These are phyloP conservation scores for Plasmodium adleri DNA, from an alignment of 169 alveolate species.

Conservation along the genomic window DNA sequence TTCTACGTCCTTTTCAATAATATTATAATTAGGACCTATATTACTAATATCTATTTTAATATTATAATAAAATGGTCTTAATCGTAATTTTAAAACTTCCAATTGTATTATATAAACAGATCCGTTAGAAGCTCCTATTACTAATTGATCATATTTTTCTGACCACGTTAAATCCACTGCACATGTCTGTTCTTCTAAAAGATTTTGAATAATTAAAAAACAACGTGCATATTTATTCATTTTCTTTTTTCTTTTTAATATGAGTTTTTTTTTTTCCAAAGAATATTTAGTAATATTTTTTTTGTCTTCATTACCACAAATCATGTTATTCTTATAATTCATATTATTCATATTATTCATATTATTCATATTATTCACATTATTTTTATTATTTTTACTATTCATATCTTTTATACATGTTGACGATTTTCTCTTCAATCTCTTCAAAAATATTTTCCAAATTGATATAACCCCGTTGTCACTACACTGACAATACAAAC, in stretches of 20 bases:
- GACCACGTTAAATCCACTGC: constrained; percentile 74
- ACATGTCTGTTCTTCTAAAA: constrained; percentile 71
- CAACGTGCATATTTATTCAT: constrained; percentile 65
- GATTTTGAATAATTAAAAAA: constrained; percentile 49
- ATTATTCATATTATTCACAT: no score
- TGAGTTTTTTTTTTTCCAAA: not conserved
- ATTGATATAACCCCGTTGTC: constrained; percentile 64
- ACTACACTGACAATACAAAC: constrained; percentile 74
- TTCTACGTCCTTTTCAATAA: constrained; percentile 11
- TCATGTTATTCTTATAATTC: no score
- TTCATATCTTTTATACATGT: no score
- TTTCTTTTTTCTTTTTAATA: constrained; percentile 29
- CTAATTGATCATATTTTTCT: constrained; percentile 30
- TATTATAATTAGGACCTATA: not conserved
- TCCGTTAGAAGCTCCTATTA: constrained; percentile 71
- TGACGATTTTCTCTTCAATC: constrained; percentile 13
- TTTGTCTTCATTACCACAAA: not conserved
- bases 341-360: no score
- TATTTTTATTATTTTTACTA: no score
- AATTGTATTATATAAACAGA: constrained; percentile 62
- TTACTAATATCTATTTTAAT: constrained; percentile 21
- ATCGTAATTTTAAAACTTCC: constrained; percentile 3
- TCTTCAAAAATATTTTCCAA: constrained; percentile 51
- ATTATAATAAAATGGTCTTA: constrained; percentile 41
- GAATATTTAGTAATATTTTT: not conserved